phyloP scores from a whole-genome alignment of 441 rosid genomes.

The Pelargonium myrrhifolium region DNA sequence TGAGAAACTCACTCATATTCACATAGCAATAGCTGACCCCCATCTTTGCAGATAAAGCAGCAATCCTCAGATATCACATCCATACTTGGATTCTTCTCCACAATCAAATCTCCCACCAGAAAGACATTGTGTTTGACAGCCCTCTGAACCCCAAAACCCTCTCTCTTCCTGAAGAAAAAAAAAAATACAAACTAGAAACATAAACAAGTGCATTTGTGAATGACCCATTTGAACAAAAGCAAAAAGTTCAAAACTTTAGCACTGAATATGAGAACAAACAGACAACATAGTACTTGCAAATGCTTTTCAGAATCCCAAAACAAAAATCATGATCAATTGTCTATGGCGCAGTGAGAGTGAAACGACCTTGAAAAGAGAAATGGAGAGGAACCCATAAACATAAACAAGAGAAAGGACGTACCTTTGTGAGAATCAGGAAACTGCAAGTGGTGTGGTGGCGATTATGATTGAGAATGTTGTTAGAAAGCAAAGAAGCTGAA shows the following conservation, averaged over 20 bases:
- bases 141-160: not conserved
- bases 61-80: conserved; percentile 34
- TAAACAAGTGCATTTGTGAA: not conserved
- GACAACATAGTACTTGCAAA: not conserved
- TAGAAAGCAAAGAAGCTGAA: not conserved
- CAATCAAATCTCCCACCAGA: not conserved
- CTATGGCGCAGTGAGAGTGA: not conserved
- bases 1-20: conserved; percentile 29
- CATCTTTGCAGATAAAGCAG: conserved; percentile 49
- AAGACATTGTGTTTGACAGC: not conserved
- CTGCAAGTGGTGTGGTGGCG: not conserved
- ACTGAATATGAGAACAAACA: not conserved
- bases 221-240: not conserved
- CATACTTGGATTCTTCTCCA: conserved; percentile 13
- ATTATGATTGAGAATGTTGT: too few relatives aligned
- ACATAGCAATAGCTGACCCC: conserved; percentile 41
- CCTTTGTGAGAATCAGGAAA: not conserved
- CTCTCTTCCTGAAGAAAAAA: not conserved
- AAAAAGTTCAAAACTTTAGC: conserved; percentile 4
- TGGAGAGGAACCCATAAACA: not conserved
- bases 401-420: not conserved
- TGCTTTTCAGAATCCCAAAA: not conserved
- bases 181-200: not conserved
- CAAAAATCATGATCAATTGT: not conserved
- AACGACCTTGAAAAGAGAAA: not conserved